phyloP scores from a whole-genome alignment of 176 grass and related monocot species.

The Triticum monococcum region DNA sequence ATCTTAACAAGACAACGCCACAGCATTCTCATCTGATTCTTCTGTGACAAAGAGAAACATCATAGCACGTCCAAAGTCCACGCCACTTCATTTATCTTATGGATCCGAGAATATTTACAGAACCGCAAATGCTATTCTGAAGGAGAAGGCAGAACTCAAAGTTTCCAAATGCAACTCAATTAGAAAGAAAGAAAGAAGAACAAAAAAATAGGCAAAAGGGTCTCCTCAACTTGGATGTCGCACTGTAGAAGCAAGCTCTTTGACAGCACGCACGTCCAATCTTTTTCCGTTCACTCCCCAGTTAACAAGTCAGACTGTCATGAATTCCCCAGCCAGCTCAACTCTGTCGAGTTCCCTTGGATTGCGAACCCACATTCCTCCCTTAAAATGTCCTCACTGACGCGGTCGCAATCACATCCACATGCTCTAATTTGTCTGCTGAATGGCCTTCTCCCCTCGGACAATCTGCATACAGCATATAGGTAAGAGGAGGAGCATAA shows the following conservation, averaged over 20 bases:
- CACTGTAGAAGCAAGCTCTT: neutral
- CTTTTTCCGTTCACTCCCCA: neutral
- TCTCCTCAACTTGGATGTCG: conserved; percentile 20
- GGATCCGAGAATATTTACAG: conserved; percentile 56
- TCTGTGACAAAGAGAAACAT: neutral
- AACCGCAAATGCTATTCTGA: conserved; percentile 34
- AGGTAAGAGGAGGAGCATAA: neutral
- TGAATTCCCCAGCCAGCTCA: neutral
- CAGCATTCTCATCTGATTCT: conserved; percentile 17
- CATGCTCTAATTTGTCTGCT: conserved; percentile 30
- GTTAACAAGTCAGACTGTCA: conserved; percentile 19
- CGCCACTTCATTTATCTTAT: conserved; percentile 38
- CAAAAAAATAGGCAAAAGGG: conserved; percentile 5
- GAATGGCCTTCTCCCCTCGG: conserved; percentile 48
- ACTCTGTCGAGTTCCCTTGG: neutral
- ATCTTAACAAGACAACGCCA: neutral
- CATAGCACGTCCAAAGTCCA: neutral
- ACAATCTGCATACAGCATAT: conserved; percentile 39
- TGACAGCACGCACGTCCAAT: conserved; percentile 8
- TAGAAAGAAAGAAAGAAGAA: conserved; percentile 11
- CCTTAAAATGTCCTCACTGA: neutral
- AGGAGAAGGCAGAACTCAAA: conserved; percentile 30
- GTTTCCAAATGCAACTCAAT: conserved; percentile 40
- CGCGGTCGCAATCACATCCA: neutral
- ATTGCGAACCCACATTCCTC: neutral